A percentile compares a stretch with the other conserved stretches of the same genome.
Evolutionary conservation across 345 rosid species (phyloP).

Genomic region (Linum lewisii): DNA sequence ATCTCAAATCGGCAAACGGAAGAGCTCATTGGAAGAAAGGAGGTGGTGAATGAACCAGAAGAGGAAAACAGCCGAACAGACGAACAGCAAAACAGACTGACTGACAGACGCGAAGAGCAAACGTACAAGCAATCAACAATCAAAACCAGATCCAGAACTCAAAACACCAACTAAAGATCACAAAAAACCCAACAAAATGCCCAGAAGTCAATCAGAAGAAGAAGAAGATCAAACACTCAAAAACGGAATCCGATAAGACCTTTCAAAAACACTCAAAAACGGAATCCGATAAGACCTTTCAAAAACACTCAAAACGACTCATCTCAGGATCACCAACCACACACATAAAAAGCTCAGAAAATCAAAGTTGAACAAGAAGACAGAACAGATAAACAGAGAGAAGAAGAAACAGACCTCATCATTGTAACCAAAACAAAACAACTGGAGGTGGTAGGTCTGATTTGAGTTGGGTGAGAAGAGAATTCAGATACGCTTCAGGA

Average conservation of each 20-base stretch:
- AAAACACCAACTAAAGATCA: not conserved
- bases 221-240: not conserved
- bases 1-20: not conserved
- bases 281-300: too few species aligned
- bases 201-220: not conserved
- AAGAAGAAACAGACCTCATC: not conserved
- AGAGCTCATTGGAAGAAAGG: not conserved
- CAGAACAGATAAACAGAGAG: not conserved
- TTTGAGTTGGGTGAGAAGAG: too few species aligned
- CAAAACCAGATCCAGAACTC: not conserved
- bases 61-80: not conserved
- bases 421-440: not conserved
- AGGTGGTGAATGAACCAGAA: not conserved
- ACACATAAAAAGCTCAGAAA: too few species aligned
- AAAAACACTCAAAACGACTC: too few species aligned
- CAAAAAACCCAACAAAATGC: not conserved
- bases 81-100: not conserved
- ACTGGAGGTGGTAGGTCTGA: not conserved
- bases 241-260: not conserved
- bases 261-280: not conserved
- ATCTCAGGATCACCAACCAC: not conserved
- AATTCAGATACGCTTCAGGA: not conserved
- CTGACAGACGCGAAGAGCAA: not conserved
- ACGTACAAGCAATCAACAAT: not conserved
- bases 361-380: too few species aligned